phyloP scores from a whole-genome alignment of 2,329 filamentous ascomycete genomes.

The Arthrobotrys entomopaga region DNA sequence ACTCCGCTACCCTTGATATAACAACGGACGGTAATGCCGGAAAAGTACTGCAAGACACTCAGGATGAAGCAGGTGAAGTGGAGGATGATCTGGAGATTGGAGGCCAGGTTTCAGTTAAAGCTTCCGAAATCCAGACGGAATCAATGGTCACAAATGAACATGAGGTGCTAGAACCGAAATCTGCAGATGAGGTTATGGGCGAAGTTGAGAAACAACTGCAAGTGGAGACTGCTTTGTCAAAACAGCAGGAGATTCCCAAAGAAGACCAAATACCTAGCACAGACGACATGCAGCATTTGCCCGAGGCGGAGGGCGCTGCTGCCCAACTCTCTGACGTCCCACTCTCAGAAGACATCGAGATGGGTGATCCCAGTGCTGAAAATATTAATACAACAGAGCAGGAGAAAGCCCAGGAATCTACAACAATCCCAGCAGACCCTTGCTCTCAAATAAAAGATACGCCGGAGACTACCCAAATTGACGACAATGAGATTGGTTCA shows the following conservation, averaged over 20 bases:
- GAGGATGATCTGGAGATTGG: slow-evolving; percentile 16
- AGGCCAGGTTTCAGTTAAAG: not conserved
- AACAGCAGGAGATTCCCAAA: slow-evolving; percentile 30
- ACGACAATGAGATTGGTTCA: not conserved
- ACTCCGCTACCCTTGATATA: slow-evolving; percentile 19
- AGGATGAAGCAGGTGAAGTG: slow-evolving; percentile 12
- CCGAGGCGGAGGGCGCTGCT: not conserved
- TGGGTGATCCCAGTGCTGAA: slow-evolving; percentile 22
- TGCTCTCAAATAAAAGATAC: not conserved
- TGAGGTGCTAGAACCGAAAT: slow-evolving; percentile 15
- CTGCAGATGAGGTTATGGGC: slow-evolving; percentile 39
- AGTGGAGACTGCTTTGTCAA: slow-evolving; percentile 48
- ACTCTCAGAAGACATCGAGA: slow-evolving; percentile 30
- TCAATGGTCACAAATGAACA: not conserved
- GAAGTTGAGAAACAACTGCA: slow-evolving; percentile 54
- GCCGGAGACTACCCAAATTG: not conserved
- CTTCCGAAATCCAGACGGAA: not conserved
- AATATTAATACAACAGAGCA: not conserved
- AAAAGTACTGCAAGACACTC: not conserved
- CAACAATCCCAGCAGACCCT: not conserved
- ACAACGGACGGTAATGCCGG: not conserved
- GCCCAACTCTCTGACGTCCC: not conserved
- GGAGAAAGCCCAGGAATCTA: not conserved
- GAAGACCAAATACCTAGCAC: not conserved
- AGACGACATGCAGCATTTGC: slow-evolving; percentile 1